Evolutionary conservation across 306 rosid genomes (phyloP), one percentile per base, ranked within the genome.

Genomic region (Abrus pulchellus): DNA sequence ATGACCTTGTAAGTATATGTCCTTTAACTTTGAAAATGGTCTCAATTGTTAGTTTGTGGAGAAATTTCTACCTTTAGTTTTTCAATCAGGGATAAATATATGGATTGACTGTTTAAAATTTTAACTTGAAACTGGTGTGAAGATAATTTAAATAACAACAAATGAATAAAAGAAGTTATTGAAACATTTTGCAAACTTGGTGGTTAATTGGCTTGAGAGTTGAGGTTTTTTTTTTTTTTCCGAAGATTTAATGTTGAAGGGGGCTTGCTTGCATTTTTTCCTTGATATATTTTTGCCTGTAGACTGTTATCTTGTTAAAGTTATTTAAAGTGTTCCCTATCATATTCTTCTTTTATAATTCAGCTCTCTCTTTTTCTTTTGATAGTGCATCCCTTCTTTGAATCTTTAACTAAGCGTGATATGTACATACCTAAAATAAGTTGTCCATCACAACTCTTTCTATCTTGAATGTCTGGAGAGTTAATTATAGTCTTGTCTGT

Each of bases 1-100:
- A 53, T 83, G 84, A 91, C 81, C 75, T 65, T 80, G 99, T 95
- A 86, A 91, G 98, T 87, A 53, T 61, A 60, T 59, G 65, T 38
- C 38, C 66, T 40, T 28, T 48, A 62, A 56, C 41, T 14, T 72
- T n/a, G 73, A 49, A 72, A 80, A 12, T 50, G 48, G 52, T 32
- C 36, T 57, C 52, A 62, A 9, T 41, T 5, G 79, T 44, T 62
- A 40, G 73, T 44, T 49, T 61, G 20, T 61, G n/a, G 49, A 70
- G n/a, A 80, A 60, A 70, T 80, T 80, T 12, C 34, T 49, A 48
- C 49, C 34, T 76, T 14, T 32, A 27, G 10, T 29, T 57, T 78
- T 43, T 74, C 13, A 59, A 43, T 20, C 8, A 13, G 82, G 57
- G 69, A 78, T 13, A 10, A 40, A 29, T 53, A 9, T 8, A 56